These are phyloP conservation scores for Podospora appendiculata DNA, from an alignment of 495 filamentous ascomycete genomes.

Conservation along the genomic window DNA sequence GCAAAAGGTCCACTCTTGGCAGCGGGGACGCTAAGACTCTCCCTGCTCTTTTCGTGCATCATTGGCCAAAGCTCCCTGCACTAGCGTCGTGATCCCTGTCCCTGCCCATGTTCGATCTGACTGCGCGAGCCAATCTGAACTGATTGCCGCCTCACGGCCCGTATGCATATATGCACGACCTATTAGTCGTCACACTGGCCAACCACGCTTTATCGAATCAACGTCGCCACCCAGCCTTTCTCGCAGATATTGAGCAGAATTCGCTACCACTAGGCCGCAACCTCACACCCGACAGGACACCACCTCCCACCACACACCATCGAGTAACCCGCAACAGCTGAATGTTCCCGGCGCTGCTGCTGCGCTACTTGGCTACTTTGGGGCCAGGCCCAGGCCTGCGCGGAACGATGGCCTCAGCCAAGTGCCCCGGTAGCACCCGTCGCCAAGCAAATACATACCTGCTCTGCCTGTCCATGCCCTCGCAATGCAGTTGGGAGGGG, in stretches of 20 bases:
- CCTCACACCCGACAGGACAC: slow-evolving; percentile 1
- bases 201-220: slow-evolving; percentile 26
- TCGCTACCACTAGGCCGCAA: background rate
- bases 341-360: slow-evolving; percentile 4
- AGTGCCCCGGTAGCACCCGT: slow-evolving; percentile 22
- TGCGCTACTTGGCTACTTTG: slow-evolving; percentile 16
- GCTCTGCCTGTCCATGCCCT: background rate
- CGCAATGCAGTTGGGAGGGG: too few relatives aligned
- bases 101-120: slow-evolving; percentile 19
- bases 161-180: slow-evolving; percentile 29
- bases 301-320: slow-evolving; percentile 1
- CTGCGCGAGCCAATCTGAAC: slow-evolving; percentile 29
- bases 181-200: slow-evolving; percentile 28
- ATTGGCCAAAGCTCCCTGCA: slow-evolving; percentile 26
- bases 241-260: slow-evolving; percentile 1
- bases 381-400: background rate
- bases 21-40: background rate
- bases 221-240: slow-evolving; percentile 12
- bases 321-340: background rate
- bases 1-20: background rate
- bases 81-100: slow-evolving; percentile 18
- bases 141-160: slow-evolving; percentile 27
- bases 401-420: background rate
- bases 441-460: slow-evolving; percentile 6
- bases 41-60: slow-evolving; percentile 15